Base-by-base conservation (phyloP, 2,329 filamentous ascomycete species). In the Trichoderma citrinoviride region DNA sequence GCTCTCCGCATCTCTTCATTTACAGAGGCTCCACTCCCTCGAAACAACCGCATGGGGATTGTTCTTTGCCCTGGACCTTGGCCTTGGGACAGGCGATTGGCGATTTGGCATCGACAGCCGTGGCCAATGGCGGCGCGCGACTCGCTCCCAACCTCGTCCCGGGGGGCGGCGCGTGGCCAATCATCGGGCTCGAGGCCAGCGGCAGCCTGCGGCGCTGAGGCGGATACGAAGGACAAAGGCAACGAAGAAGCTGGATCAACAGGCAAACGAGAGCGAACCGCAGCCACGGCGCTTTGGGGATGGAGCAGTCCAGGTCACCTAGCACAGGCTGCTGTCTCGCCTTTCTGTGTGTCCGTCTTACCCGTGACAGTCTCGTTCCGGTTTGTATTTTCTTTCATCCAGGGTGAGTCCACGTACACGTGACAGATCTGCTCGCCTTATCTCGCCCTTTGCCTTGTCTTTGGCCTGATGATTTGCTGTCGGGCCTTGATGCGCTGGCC, bases 171-270 rank as follows among this genome's bases (percentile, higher is more conserved):
- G 7, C 5, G 6, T 46, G n/a, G 49, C 58, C 58, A 62, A 62
- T 62, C 58, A 25, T 19, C 37, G 19, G 47, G 46, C 57, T 29
- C 37, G 21, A 37, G 2, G 40, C 40, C 25, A 21, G 58, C 58
- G 58, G 58, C 58, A 62, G 49, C 58, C 58, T 49, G 46, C 25
- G 27, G 56, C 27, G 56, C 27, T 49, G 40, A 62, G 27, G 58
- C 41, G 49, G 25, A 50, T 50, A 17, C 46, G 25, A 50, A 19
- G 6, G 41, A 44, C 33, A 37, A 29, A 37, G 33, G n/a, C n/a
- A n/a, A n/a, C n/a, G 10, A 37, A 37, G 33, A 12, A 37, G 33
- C 33, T 37, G 33, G 33, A 14, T 37, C 33, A 37, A 8, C 33
- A 37, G 33, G 17, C 41, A 10, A 44, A 50, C 25, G 44, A 12